A percentile compares a stretch with the other conserved stretches of the same genome.
phyloP scores from a whole-genome alignment of 2,329 filamentous ascomycete species.

The Ascochyta rabiei region DNA sequence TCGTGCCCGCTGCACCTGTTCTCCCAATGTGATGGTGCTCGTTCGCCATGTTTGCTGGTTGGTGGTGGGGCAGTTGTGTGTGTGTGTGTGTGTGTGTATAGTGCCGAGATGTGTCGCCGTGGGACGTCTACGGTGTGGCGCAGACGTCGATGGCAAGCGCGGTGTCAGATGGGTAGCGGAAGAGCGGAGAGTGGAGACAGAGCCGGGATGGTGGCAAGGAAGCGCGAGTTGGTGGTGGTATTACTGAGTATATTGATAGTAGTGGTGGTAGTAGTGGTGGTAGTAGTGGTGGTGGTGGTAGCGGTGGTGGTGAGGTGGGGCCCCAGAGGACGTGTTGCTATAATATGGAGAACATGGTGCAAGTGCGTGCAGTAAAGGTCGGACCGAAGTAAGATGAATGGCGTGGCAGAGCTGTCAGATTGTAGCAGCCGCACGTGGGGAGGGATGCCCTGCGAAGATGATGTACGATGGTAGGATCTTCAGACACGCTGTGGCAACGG shows the following conservation, averaged over 20 bases:
- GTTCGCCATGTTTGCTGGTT: conserved; percentile 39
- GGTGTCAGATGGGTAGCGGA: conserved; percentile 6
- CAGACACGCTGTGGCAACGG: conserved; percentile 42
- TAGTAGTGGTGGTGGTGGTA: conserved; percentile 17
- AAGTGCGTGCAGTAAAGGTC: conserved; percentile 25
- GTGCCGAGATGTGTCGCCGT: not conserved
- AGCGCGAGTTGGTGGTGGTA: conserved; percentile 7
- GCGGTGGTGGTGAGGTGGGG: conserved; percentile 33
- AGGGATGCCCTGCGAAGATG: conserved; percentile 42
- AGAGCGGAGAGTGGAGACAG: conserved; percentile 16
- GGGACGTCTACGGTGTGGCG: not conserved
- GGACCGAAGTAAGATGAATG: conserved; percentile 38
- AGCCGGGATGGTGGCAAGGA: conserved; percentile 8
- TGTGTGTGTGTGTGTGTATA: conserved; percentile 1
- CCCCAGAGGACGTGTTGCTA: conserved; percentile 47
- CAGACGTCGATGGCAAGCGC: conserved; percentile 6
- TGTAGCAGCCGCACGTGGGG: conserved; percentile 27
- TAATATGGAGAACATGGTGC: conserved; percentile 47
- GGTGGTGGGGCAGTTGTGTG: conserved; percentile 2
- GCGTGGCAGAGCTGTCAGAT: conserved; percentile 33
- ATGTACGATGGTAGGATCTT: conserved; percentile 42
- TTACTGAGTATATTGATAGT: conserved; percentile 13
- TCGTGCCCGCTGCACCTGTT: conserved; percentile 20
- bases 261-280: conserved; percentile 16
- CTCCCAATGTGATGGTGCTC: conserved; percentile 37